These are phyloP conservation scores for Ophidiomyces ophidiicola DNA, from an alignment of 2,329 filamentous ascomycete genomes.

Conservation along the genomic window DNA sequence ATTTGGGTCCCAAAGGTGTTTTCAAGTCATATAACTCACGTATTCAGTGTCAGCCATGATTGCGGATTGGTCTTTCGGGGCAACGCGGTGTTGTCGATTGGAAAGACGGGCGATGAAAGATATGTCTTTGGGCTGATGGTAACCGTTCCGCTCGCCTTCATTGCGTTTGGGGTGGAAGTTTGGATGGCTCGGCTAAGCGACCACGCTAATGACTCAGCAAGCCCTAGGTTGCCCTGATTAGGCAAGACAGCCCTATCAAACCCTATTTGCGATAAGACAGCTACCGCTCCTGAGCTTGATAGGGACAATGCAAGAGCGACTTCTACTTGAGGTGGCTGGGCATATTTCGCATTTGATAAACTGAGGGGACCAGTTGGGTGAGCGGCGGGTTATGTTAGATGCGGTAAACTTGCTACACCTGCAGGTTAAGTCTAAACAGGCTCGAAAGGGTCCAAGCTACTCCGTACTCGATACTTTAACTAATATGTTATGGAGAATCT, in stretches of 20 bases:
- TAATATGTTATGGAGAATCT: too few species aligned
- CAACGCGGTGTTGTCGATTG: slow-evolving; percentile 35
- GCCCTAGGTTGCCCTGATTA: slow-evolving; percentile 25
- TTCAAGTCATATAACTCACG: slow-evolving; percentile 45
- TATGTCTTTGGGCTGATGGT: slow-evolving; percentile 24
- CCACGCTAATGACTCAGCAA: slow-evolving; percentile 25
- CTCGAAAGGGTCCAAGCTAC: too few species aligned
- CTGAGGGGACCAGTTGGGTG: too few species aligned
- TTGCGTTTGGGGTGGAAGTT: slow-evolving; percentile 11
- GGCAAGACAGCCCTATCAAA: slow-evolving; percentile 11
- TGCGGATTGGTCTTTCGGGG: slow-evolving; percentile 39
- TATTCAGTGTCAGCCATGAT: slow-evolving; percentile 84
- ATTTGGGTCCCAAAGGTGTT: neutral
- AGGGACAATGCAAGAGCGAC: too few species aligned
- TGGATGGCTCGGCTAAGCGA: slow-evolving; percentile 35
- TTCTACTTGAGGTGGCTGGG: too few species aligned
- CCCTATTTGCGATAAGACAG: neutral
- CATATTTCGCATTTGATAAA: too few species aligned
- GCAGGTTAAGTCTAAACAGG: too few species aligned
- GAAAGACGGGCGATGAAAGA: slow-evolving; percentile 33
- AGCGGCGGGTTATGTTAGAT: too few species aligned
- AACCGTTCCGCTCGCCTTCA: slow-evolving; percentile 13
- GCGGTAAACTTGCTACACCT: too few species aligned
- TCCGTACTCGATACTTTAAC: too few species aligned
- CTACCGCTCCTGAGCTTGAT: too few species aligned